Base-by-base conservation (phyloP, 805 yeast species). In the Cyberlindnera bimundalis region DNA sequence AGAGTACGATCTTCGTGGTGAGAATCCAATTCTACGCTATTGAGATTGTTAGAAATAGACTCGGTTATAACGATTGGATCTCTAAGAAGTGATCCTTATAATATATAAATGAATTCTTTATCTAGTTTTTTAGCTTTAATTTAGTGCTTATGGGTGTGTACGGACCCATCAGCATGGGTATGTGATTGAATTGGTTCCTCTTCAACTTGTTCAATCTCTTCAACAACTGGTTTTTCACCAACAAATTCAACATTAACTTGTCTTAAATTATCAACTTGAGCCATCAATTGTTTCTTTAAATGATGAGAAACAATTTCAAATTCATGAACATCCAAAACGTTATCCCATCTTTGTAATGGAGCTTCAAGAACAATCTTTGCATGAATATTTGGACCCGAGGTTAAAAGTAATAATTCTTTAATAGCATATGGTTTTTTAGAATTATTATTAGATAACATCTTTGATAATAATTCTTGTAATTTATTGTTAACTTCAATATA, bases 11-110 rank as follows among this genome's bases (percentile, higher is more conserved):
- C 39, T 91, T 93, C 55, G 96, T 73, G 10, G 93, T 91, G 44
- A 81, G 98, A 68, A 78, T 91, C 60, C 98, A 93, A 68, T 93
- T 93, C 62, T 85, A 90, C 56, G 96, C 96, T 41, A 76, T 89
- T 59, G 99, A 93, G 71, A 84, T 93, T 49, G 88, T 87, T 46
- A 84, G 99, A 75, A 93, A 93, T 70, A 85, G 80, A 63, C 74
- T 74, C 50, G 96, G 96, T 27, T 73, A 85, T 56, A 93, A 93
- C 67, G 96, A 93, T 67, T 93, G 99, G 99, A 73, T 79, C 40
- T 65, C 61, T 42, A 66, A 67, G 46, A 61, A 68, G 32, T 45
- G 17, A 36, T 17, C 17, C 31, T 11, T 23, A 11, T 23, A 23
- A 11, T 23, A 23, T 23, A 23, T 23, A 23, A 8, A 23, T 11